Base-by-base conservation (phyloP, 441 rosid species). In the Arabidopsis hybrid region DNA sequence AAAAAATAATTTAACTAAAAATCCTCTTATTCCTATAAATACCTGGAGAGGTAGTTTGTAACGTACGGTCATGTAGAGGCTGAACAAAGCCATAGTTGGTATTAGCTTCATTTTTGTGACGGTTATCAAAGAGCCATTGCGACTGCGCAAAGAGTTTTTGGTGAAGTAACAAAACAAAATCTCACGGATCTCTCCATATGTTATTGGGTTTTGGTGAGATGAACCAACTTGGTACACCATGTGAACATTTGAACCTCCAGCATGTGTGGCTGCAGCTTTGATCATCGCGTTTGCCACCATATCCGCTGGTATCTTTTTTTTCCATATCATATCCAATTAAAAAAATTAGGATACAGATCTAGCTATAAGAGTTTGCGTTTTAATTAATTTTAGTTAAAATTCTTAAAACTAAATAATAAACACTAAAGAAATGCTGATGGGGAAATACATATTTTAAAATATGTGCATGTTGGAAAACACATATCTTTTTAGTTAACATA, bases 251-350 rank as follows among this genome's bases (percentile, higher is more conserved):
- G 57, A 72, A 16, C 61, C 73, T 14, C 78, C 71, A 1, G 82
- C 87, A 46, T 87, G 85, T 13, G 82, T 89, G 8, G 64, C 78
- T 80, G 88, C 86, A n/a, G 89, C 90, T n/a, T 76, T 86, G 7
- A 87, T 42, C 46, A 86, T 89, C 1, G 91, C 85, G 69, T 89
- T 93, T 78, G 88, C 94, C 72, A 91, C 96, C 97, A 93, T 88
- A 57, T 93, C 96, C 0, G 90, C 97, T 2, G 98, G 97, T 57
- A 91, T 85, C 92, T 88, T 50, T 69, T 65, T 17, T 26, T 21
- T 1, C 5, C 3, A 42, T 14, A 46, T n/a, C 8, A 1, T 3
- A 46, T 38, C 7, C 8, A 38, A 7, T 3, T 1, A 39, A 39
- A 39, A 39, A 39, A 39, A 39, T 39, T 39, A 8, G 8, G 11